phyloP scores from a whole-genome alignment of 345 rosid species.

The Gynandropsis gynandra region DNA sequence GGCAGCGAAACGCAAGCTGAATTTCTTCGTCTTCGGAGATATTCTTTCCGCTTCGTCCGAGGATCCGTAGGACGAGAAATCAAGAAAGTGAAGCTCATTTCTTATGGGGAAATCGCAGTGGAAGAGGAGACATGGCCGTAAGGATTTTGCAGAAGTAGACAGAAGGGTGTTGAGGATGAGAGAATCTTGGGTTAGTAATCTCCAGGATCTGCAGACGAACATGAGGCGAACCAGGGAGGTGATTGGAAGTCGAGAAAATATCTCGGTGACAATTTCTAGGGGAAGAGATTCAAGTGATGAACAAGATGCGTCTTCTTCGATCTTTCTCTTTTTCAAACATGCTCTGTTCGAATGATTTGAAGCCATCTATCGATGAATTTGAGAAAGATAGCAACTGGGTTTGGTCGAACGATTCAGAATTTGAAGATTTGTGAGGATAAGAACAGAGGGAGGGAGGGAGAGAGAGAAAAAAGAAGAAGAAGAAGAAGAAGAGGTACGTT shows the following conservation, averaged over 20 bases:
- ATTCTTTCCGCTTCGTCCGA: slow-evolving; percentile 20
- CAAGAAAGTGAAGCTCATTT: slow-evolving; percentile 43
- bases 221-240: slow-evolving; percentile 45
- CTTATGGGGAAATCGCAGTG: slow-evolving; percentile 52
- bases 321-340: slow-evolving; percentile 26
- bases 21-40: slow-evolving; percentile 33
- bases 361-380: slow-evolving; percentile 27
- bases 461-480: slow-evolving; percentile 23
- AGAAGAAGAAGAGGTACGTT: slow-evolving; percentile 34
- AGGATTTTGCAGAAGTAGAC: slow-evolving; percentile 11
- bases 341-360: slow-evolving; percentile 15
- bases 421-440: neutral
- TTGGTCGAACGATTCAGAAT: slow-evolving; percentile 1
- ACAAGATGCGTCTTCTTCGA: slow-evolving; percentile 15
- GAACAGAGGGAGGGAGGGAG: slow-evolving; percentile 4
- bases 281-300: slow-evolving; percentile 45
- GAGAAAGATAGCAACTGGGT: slow-evolving; percentile 14
- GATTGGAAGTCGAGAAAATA: slow-evolving; percentile 56
- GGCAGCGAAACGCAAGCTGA: slow-evolving; percentile 30
- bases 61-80: slow-evolving; percentile 28
- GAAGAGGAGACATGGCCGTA: slow-evolving; percentile 45
- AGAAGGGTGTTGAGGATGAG: slow-evolving; percentile 25
- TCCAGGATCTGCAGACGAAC: slow-evolving; percentile 49
- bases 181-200: slow-evolving; percentile 35
- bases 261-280: slow-evolving; percentile 45